phyloP scores from a whole-genome alignment of 148 eudicot genomes.

The Vaccinium macrocarpon region DNA sequence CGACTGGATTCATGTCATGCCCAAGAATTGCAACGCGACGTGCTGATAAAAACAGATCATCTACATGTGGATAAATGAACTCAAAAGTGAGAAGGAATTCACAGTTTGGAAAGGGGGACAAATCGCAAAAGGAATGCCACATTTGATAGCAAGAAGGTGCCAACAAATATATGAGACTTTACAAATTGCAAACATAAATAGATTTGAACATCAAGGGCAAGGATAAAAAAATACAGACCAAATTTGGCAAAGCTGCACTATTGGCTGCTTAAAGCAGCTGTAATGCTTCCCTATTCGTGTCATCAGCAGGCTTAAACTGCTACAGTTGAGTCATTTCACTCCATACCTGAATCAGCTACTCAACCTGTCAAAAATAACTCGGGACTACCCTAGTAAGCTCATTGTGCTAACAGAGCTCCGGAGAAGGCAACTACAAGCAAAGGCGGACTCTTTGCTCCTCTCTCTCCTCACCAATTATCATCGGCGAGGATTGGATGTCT shows the following conservation, averaged over 20 bases:
- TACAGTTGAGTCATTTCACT: background rate
- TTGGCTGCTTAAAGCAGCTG: background rate
- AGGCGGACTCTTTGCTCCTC: conserved; percentile 56
- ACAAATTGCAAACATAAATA: background rate
- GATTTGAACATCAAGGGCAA: background rate
- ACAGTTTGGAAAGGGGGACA: background rate
- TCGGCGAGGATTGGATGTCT: conserved; percentile 26
- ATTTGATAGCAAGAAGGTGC: background rate
- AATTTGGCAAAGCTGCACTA: conserved; percentile 5
- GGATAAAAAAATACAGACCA: background rate
- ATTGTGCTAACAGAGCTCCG: background rate
- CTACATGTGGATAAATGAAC: background rate
- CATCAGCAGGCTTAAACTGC: conserved; percentile 9
- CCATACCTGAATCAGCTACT: background rate
- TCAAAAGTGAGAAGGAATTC: background rate
- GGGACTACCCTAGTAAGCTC: background rate
- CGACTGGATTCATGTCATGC: background rate
- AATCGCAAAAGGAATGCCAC: background rate
- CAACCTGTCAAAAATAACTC: conserved; percentile 14
- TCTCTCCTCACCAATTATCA: conserved; percentile 33
- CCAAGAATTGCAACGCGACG: background rate
- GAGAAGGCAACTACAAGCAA: conserved; percentile 47
- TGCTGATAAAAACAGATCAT: background rate
- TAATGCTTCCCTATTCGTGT: background rate
- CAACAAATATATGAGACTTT: background rate